A percentile compares a stretch with the other conserved stretches of the same genome.
Conservation (phyloP, 495 filamentous ascomycete species). For the Penicillium malachiteum region DNA sequence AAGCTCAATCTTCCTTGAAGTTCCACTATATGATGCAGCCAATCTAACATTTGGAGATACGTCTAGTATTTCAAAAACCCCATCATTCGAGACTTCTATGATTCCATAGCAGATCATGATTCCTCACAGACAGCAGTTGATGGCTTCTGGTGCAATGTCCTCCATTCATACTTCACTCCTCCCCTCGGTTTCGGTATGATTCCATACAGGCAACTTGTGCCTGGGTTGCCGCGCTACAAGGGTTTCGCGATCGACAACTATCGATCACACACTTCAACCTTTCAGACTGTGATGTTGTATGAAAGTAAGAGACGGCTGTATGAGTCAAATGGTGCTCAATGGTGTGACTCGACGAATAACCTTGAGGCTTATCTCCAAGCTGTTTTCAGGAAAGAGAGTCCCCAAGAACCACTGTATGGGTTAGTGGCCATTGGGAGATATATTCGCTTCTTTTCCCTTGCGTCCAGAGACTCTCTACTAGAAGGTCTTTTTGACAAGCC, state of each 20-base stretch:
- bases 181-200: background rate
- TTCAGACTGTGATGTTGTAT: background rate
- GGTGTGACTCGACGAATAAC: background rate
- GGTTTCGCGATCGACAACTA: background rate
- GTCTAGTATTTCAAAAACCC: background rate
- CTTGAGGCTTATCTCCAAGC: background rate
- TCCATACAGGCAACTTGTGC: background rate
- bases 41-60: background rate
- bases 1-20: no score
- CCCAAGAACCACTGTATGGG: background rate
- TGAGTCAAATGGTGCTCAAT: background rate
- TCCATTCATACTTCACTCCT: background rate
- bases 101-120: background rate
- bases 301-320: background rate
- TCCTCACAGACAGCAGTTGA: background rate
- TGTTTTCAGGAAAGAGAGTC: background rate
- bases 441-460: background rate
- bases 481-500: background rate
- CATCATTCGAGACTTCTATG: background rate
- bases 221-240: background rate
- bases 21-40: no score
- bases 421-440: background rate
- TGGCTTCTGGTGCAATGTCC: background rate
- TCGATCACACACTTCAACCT: background rate
- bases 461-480: background rate